Evolutionary conservation across 2,329 filamentous ascomycete species (phyloP).

Genomic region (Aspergillus phoenicis): DNA sequence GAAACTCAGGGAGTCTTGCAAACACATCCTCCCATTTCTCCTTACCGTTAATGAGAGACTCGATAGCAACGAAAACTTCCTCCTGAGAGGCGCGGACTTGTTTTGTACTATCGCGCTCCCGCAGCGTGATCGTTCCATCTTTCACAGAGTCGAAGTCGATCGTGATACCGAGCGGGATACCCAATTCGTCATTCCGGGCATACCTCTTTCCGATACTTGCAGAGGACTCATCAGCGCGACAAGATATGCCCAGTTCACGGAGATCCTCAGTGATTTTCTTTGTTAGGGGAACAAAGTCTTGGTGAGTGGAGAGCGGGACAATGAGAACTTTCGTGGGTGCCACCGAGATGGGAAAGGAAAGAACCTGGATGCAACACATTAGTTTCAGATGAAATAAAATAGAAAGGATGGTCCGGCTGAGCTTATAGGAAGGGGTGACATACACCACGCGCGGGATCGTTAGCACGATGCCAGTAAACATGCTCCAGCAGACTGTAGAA

Average conservation of each 20-base stretch:
- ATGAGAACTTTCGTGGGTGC: slow-evolving; percentile 94
- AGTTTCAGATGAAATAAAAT: background rate
- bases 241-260: slow-evolving; percentile 75
- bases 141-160: slow-evolving; percentile 94
- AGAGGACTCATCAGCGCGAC: slow-evolving; percentile 84
- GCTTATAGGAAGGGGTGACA: slow-evolving; percentile 43
- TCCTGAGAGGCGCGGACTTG: slow-evolving; percentile 85
- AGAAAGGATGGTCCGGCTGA: too few relatives aligned
- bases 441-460: slow-evolving; percentile 83
- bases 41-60: slow-evolving; percentile 62
- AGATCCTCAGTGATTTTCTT: slow-evolving; percentile 73
- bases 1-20: slow-evolving; percentile 78
- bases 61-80: slow-evolving; percentile 75
- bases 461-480: slow-evolving; percentile 86
- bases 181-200: slow-evolving; percentile 91
- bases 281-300: slow-evolving; percentile 77
- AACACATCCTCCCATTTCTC: slow-evolving; percentile 72
- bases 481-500: slow-evolving; percentile 93
- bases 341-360: slow-evolving; percentile 73
- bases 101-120: slow-evolving; percentile 86
- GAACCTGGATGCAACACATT: slow-evolving; percentile 52
- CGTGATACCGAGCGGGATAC: slow-evolving; percentile 90
- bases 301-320: slow-evolving; percentile 80
- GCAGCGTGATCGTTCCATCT: slow-evolving; percentile 81
- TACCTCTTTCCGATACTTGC: slow-evolving; percentile 95